phyloP scores from a whole-genome alignment of 108 stramenopile species.

The Discostella stelligeroides region DNA sequence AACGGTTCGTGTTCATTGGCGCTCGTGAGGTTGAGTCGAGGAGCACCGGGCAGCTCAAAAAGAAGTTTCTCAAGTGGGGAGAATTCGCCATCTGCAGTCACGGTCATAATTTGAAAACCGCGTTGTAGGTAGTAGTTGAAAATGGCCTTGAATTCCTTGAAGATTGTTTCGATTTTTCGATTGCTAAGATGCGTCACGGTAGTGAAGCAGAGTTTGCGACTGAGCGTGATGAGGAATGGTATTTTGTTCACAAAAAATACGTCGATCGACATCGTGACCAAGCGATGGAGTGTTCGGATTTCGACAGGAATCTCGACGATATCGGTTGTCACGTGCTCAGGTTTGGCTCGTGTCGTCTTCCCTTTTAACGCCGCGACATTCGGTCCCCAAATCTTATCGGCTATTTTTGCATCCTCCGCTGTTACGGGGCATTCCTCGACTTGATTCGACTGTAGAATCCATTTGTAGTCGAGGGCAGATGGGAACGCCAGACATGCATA shows the following conservation, averaged over 20 bases:
- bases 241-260: slow-evolving; percentile 8
- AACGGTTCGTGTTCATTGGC: slow-evolving; percentile 5
- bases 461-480: slow-evolving; percentile 8
- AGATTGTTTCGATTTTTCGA: slow-evolving; percentile 1
- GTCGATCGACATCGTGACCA: background rate
- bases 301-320: background rate
- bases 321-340: background rate
- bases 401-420: slow-evolving; percentile 11
- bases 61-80: background rate
- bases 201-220: background rate
- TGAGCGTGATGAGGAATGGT: background rate
- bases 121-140: background rate
- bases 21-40: background rate
- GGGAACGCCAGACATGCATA: slow-evolving; percentile 12
- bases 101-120: slow-evolving; percentile 3
- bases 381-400: slow-evolving; percentile 10
- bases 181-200: background rate
- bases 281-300: background rate
- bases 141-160: slow-evolving; percentile 7
- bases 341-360: slow-evolving; percentile 2
- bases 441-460: slow-evolving; percentile 8
- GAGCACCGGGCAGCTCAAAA: background rate
- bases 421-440: slow-evolving; percentile 22
- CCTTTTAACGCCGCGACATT: slow-evolving; percentile 14
- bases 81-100: slow-evolving; percentile 8